Base-by-base conservation (phyloP, 208 protist species). In the Tetramitus jugosus region DNA sequence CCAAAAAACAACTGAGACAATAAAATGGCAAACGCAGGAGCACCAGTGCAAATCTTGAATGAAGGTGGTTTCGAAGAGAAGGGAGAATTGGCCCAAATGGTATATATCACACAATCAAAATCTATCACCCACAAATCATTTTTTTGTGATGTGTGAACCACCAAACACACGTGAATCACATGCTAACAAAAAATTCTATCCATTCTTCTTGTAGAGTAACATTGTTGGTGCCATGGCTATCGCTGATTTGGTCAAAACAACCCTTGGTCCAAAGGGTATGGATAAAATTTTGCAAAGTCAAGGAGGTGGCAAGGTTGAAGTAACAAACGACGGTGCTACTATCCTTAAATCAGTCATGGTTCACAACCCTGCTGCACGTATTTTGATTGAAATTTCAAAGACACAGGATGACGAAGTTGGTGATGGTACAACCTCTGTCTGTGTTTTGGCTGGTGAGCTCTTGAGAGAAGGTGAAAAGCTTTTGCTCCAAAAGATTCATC, bases 241-340 rank as follows among this genome's bases (percentile, higher is more conserved):
- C 33, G 91, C 94, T 42, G 98, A 99, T 82, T 91, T 99, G 68
- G 95, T 99, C 14, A 99, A 99, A 84, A 97, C 95, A 2, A 99
- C 98, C 2, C 87, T 99, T 23, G 98, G 98, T 45, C 98, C 98
- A 26, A 98, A 98, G 81, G 98, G 98, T 20, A 99, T 99, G 96
- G 94, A 96, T 81, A 96, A 95, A 82, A 94, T 96, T 84, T 83
- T 96, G n/a, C 89, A 93, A 79, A 87, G 87, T 10, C 17, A 13
- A 40, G 13, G 14, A n/a, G 46, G 88, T 81, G 87, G 90, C 74
- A 86, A 85, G 20, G 89, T 99, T 0, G 89, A 91, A 33, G 93
- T 99, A 39, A 99, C 98, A 14, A 99, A 99, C 83, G 98, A 99
- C 84, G 98, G 98, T 78, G 98, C 98, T 14, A 99, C 98, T 3